Evolutionary conservation across 164 flowering plant genomes (phyloP).

Genomic region (Malania oleifera): DNA sequence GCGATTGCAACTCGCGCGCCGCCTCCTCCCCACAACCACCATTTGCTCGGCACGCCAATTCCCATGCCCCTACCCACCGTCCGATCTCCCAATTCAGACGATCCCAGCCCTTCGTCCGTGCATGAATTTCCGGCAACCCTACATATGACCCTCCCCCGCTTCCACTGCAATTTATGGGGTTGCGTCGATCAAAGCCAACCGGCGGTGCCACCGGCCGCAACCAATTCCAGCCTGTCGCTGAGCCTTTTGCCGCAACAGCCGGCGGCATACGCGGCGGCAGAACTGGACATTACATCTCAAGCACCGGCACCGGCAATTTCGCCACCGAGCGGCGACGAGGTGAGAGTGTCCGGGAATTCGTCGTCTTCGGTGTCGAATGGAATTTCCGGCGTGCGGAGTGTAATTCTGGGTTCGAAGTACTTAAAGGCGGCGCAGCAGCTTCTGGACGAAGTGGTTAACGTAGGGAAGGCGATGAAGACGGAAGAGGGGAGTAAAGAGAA

Average conservation of each 20-base stretch:
- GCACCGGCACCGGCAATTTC: constrained; percentile 27
- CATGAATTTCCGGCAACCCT: constrained; percentile 34
- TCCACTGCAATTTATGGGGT: constrained; percentile 55
- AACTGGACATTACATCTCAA: too few relatives aligned
- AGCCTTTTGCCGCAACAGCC: constrained; percentile 80
- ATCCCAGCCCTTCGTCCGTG: constrained; percentile 19
- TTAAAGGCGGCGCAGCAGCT: constrained; percentile 84
- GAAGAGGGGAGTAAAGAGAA: constrained; percentile 33
- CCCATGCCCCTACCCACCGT: constrained; percentile 19
- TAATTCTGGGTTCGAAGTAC: constrained; percentile 79
- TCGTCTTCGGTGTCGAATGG: constrained; percentile 58
- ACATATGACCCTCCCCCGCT: constrained; percentile 53
- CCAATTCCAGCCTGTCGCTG: constrained; percentile 55
- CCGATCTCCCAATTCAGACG: constrained; percentile 11
- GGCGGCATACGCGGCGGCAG: too few relatives aligned
- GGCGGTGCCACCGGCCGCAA: constrained; percentile 31
- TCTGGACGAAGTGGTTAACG: constrained; percentile 86
- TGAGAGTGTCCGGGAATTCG: constrained; percentile 40
- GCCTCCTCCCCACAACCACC: constrained; percentile 36
- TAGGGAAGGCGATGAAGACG: constrained; percentile 38
- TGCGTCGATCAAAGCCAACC: constrained; percentile 32
- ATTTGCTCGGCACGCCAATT: constrained; percentile 59
- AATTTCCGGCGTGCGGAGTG: constrained; percentile 55
- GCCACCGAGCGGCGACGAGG: constrained; percentile 26
- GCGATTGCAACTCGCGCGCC: constrained; percentile 21